Conservation (phyloP, 2,329 filamentous ascomycete species). For the Nemania sp. region DNA sequence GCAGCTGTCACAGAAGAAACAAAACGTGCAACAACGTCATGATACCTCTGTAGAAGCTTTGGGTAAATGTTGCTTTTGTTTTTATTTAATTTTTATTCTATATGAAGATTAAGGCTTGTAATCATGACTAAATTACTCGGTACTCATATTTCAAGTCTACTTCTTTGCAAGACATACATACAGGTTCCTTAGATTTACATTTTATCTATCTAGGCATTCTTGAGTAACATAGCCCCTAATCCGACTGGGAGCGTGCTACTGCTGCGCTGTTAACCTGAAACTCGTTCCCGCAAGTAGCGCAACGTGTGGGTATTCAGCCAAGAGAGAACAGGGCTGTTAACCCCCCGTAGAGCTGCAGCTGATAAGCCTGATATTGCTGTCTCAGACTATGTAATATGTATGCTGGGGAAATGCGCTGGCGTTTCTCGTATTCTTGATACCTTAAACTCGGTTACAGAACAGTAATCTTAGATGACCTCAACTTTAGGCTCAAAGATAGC, state of each 20-base stretch:
- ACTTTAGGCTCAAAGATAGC: neutral
- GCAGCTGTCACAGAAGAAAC: slow-evolving; percentile 1
- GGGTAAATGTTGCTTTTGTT: neutral
- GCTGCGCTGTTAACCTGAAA: neutral
- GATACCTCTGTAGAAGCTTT: neutral
- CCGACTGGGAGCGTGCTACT: neutral
- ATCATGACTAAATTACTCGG: neutral
- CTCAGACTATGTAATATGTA: too few species aligned
- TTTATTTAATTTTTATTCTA: neutral
- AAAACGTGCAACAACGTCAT: neutral
- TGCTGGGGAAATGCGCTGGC: too few species aligned
- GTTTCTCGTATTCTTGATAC: neutral
- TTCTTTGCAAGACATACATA: too few species aligned
- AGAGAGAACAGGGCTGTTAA: neutral
- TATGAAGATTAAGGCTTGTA: neutral
- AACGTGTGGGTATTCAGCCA: neutral
- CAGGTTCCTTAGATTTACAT: too few species aligned
- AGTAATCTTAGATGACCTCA: neutral
- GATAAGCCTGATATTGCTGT: too few species aligned
- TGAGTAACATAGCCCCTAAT: too few species aligned
- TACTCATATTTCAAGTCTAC: too few species aligned
- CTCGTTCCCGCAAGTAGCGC: neutral
- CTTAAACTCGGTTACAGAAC: neutral
- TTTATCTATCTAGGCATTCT: too few species aligned
- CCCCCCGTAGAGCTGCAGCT: too few species aligned